Conservation (phyloP, 2,329 filamentous ascomycete genomes). For the Fonsecaea erecta region DNA sequence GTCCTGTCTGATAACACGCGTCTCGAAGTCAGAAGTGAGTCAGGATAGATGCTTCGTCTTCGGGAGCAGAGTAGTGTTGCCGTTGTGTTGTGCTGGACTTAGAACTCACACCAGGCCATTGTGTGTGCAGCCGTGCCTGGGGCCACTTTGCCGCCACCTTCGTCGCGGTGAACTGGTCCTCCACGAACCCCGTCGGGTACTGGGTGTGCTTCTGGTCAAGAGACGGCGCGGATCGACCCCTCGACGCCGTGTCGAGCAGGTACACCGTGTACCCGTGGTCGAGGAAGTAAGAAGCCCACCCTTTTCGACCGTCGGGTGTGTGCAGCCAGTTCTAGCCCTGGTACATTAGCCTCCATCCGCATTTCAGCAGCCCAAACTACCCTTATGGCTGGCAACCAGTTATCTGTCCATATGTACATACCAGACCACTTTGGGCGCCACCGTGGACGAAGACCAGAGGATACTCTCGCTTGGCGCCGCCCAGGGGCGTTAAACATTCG, state of each 20-base stretch:
- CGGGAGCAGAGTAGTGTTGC: too few species aligned
- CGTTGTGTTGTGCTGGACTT: too few species aligned
- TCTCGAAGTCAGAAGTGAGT: neutral
- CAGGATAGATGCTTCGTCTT: too few species aligned
- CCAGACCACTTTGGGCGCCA: slow-evolving; percentile 7
- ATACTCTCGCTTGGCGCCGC: neutral
- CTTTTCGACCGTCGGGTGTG: slow-evolving; percentile 53
- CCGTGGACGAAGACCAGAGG: slow-evolving; percentile 9
- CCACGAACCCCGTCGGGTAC: slow-evolving; percentile 7
- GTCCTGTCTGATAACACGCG: neutral
- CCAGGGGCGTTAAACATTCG: neutral
- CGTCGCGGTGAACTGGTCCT: neutral
- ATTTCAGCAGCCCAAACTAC: too few species aligned
- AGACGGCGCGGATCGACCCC: slow-evolving; percentile 43
- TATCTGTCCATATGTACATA: slow-evolving; percentile 4
- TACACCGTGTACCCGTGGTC: slow-evolving; percentile 54
- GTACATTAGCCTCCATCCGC: neutral
- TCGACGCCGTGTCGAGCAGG: slow-evolving; percentile 49
- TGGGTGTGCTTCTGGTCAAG: slow-evolving; percentile 4
- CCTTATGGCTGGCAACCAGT: too few species aligned
- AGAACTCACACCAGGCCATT: slow-evolving; percentile 1
- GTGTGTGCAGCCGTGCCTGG: neutral
- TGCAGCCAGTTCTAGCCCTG: neutral
- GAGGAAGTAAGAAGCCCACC: slow-evolving; percentile 56
- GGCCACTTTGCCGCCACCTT: neutral